Evolutionary conservation across 208 protist genomes (phyloP).

Genomic region (Crithidia fasciculata): DNA sequence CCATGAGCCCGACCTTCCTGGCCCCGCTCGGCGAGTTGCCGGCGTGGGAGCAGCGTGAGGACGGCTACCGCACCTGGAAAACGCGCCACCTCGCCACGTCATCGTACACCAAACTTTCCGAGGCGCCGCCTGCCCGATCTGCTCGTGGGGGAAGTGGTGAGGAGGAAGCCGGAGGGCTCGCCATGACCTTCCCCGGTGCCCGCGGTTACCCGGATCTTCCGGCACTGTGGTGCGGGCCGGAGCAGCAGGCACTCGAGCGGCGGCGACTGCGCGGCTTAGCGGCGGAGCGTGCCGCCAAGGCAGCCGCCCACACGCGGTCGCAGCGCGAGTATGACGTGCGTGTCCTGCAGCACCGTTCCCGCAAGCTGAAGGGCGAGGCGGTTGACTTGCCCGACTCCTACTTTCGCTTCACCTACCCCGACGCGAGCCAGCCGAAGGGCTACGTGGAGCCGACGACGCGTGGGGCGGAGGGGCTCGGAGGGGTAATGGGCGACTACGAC

Average conservation of each 20-base stretch:
- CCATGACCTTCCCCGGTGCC: slow-evolving; percentile 1
- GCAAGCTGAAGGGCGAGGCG: slow-evolving; percentile 40
- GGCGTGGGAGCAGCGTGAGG: slow-evolving; percentile 38
- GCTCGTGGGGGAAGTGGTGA: too few species aligned
- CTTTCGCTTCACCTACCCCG: slow-evolving; percentile 39
- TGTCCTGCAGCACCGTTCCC: slow-evolving; percentile 29
- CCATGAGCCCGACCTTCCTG: neutral
- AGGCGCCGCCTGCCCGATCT: neutral
- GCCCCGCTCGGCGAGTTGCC: neutral
- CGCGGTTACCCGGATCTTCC: neutral
- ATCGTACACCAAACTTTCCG: slow-evolving; percentile 27
- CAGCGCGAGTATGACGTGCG: slow-evolving; percentile 12
- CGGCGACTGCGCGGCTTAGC: slow-evolving; percentile 37
- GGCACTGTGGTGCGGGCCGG: slow-evolving; percentile 7
- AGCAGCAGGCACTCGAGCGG: slow-evolving; percentile 27
- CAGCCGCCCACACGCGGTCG: slow-evolving; percentile 10
- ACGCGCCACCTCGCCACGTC: slow-evolving; percentile 20
- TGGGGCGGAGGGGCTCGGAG: neutral
- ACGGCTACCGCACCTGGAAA: slow-evolving; percentile 55
- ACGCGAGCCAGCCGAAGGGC: slow-evolving; percentile 11
- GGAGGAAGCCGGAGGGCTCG: neutral
- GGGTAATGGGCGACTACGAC: slow-evolving; percentile 7
- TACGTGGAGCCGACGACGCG: slow-evolving; percentile 2
- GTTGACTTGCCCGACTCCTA: slow-evolving; percentile 59
- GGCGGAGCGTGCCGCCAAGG: slow-evolving; percentile 31